Evolutionary conservation across 1,139 yeast genomes (phyloP).

Genomic region (Lodderomyces elongisporus): DNA sequence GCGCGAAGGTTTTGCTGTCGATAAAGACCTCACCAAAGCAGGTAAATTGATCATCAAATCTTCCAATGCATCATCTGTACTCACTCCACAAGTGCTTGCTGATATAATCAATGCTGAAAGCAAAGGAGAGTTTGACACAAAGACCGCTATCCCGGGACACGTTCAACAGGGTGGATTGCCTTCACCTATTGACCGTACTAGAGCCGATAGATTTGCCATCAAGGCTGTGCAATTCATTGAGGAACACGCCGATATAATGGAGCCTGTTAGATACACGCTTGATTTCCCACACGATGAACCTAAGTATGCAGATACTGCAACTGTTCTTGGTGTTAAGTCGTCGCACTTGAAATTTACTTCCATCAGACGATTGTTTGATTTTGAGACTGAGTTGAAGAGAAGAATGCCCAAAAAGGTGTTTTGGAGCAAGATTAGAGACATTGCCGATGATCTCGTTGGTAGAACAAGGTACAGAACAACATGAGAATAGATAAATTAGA

Average conservation of each 20-base stretch:
- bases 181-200: conserved; percentile 88
- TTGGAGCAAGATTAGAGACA: conserved; percentile 71
- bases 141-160: conserved; percentile 97
- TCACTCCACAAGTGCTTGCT: conserved; percentile 76
- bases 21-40: conserved; percentile 56
- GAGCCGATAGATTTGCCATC: conserved; percentile 87
- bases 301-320: conserved; percentile 55
- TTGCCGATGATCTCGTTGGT: conserved; percentile 84
- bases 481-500: conserved; percentile 4
- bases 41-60: conserved; percentile 86
- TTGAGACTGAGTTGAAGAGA: conserved; percentile 70
- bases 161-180: conserved; percentile 98
- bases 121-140: conserved; percentile 73
- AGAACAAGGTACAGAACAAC: conserved; percentile 41
- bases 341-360: conserved; percentile 73
- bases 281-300: conserved; percentile 33
- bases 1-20: conserved; percentile 51
- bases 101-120: conserved; percentile 78
- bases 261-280: conserved; percentile 21
- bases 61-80: conserved; percentile 77
- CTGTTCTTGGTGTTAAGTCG: conserved; percentile 80
- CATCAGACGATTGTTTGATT: conserved; percentile 72
- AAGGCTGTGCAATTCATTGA: conserved; percentile 86
- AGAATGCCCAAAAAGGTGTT: conserved; percentile 88
- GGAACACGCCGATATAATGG: conserved; percentile 24